Base-by-base conservation (phyloP, 2,329 filamentous ascomycete species). In the Aspergillus latus region DNA sequence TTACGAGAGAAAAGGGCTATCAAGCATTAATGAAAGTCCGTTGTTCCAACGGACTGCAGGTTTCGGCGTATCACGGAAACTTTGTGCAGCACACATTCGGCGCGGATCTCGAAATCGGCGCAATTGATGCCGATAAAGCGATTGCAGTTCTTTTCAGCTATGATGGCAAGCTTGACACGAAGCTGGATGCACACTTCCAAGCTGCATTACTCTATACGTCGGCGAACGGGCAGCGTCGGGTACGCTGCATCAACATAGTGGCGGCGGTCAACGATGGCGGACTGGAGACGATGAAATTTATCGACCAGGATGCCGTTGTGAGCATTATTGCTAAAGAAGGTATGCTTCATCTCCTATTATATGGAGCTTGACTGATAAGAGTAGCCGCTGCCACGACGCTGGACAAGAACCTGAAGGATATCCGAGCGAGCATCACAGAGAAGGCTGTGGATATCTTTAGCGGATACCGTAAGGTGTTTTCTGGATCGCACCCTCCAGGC, bases 1-100 rank as follows among this genome's bases (percentile, higher is more conserved):
- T 97, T 30, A 92, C 87, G 2, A 84, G 94, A 60, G 92, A 97
- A 72, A 96, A 93, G 46, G 94, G 94, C 21, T 97, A 90, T 78
- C 93, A 97, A 74, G 92, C 92, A 16, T 79, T 99, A 65, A 95
- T 99, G 90, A 99, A 99, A 80, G 93, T 99, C 56, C 88, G 94
- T 60, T 99, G 94, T 77, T 97, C 92, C 15, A 99, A 96, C 66
- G 94, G 94, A 15, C 80, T 99, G 51, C 94, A 99, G 71, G 88
- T 99, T 13, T 86, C 90, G 13, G 85, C 86, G n/a, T 99, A 99
- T 69, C 91, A 96, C 68, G 94, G 94, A 64, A 96, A 96, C 76
- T 99, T 97, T 70, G 84, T 95, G 49, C 94, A 99, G 69, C 92
- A 97, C 75, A 94, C 90, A 0, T 96, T 96, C 68, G 92, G 92